A percentile compares a stretch with the other conserved stretches of the same genome.
Evolutionary conservation across 257 asterid species (phyloP).

Genomic region (Marsdenia floribunda): DNA sequence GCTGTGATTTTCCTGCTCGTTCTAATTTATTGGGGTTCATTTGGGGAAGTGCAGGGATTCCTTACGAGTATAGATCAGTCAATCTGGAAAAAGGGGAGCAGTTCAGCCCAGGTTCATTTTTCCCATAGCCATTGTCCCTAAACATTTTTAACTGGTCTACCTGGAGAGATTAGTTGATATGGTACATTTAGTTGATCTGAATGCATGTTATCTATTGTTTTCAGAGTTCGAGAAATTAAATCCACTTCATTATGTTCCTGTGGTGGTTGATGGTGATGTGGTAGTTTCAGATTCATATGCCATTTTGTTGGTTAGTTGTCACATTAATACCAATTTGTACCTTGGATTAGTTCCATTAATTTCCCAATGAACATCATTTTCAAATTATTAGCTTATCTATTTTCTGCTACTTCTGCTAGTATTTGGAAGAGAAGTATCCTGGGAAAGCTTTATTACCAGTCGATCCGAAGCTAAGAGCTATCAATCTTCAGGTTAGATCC

Average conservation of each 20-base stretch:
- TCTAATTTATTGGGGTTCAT: background rate
- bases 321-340: background rate
- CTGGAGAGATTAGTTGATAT: background rate
- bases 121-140: background rate
- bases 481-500: constrained; percentile 70
- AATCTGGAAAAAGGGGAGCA: constrained; percentile 66
- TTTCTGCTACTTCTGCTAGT: constrained; percentile 29
- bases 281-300: constrained; percentile 70
- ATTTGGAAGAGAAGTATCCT: constrained; percentile 73
- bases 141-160: too few species aligned
- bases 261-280: constrained; percentile 68
- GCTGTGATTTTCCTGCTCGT: background rate
- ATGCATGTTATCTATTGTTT: constrained; percentile 16
- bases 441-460: constrained; percentile 46
- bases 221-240: constrained; percentile 78
- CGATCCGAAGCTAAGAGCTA: constrained; percentile 61
- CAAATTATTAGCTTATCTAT: background rate
- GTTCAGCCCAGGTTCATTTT: constrained; percentile 46
- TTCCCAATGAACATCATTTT: background rate
- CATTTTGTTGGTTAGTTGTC: constrained; percentile 52
- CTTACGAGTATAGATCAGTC: constrained; percentile 69
- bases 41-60: constrained; percentile 37
- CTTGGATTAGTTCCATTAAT: background rate
- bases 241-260: constrained; percentile 71
- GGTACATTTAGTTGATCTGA: too few species aligned